Evolutionary conservation across 768 basidiomycete genomes (phyloP).

Genomic region (Xerocomellus dryophilus): DNA sequence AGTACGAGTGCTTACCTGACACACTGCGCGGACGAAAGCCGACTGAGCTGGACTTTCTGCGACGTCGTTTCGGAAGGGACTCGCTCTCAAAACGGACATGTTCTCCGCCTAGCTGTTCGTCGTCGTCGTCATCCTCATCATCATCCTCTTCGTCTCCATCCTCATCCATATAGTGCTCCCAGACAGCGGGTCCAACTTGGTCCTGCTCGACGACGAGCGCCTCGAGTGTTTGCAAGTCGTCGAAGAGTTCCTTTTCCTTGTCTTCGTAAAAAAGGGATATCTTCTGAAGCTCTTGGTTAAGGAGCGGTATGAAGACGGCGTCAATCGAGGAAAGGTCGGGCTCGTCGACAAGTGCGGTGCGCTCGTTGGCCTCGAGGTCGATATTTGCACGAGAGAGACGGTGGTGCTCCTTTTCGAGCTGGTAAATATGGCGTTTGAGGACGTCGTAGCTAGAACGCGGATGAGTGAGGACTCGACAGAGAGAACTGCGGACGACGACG

Average conservation of each 20-base stretch:
- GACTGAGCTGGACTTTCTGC: constrained; percentile 35
- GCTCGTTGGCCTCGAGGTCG: constrained; percentile 69
- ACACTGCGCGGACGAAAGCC: constrained; percentile 24
- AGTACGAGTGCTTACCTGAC: constrained; percentile 14
- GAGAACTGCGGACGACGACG: constrained; percentile 29
- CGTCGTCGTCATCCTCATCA: constrained; percentile 57
- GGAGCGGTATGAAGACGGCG: constrained; percentile 62
- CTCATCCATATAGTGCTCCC: constrained; percentile 50
- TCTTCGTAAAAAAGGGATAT: constrained; percentile 72
- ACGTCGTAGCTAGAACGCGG: constrained; percentile 63
- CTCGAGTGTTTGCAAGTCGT: constrained; percentile 58
- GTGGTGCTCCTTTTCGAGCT: constrained; percentile 74
- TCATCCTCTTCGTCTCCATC: constrained; percentile 53
- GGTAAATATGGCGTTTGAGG: constrained; percentile 82
- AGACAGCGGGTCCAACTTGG: constrained; percentile 49
- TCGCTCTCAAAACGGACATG: constrained; percentile 28
- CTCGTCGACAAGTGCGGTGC: constrained; percentile 49
- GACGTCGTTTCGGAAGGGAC: constrained; percentile 29
- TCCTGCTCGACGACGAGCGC: constrained; percentile 58
- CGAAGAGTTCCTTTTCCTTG: constrained; percentile 70
- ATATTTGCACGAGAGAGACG: constrained; percentile 37
- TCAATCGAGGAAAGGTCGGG: constrained; percentile 44
- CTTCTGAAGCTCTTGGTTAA: constrained; percentile 83
- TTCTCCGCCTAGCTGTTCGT: constrained; percentile 23
- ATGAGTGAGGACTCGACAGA: neutral